These are phyloP conservation scores for Venturia oleaginea DNA, from an alignment of 2,329 filamentous ascomycete genomes.

Conservation along the genomic window DNA sequence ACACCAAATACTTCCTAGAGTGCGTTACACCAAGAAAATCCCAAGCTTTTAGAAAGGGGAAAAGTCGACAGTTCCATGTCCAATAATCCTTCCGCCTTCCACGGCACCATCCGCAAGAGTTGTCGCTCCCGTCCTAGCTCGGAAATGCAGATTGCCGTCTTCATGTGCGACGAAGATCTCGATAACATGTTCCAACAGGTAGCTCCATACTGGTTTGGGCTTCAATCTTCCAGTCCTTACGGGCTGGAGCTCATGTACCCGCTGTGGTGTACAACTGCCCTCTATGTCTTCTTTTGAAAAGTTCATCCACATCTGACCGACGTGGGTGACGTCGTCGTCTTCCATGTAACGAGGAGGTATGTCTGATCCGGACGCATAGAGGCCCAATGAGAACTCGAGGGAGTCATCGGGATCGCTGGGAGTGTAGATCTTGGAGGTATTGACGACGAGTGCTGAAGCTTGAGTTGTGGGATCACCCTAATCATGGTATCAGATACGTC, in stretches of 20 bases:
- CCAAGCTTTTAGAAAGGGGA: too few relatives aligned
- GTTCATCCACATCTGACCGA: slow-evolving; percentile 1
- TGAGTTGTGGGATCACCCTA: not conserved
- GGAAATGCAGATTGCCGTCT: slow-evolving; percentile 8
- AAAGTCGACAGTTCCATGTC: too few relatives aligned
- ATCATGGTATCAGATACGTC: too few relatives aligned
- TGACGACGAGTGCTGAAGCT: not conserved
- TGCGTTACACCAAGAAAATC: too few relatives aligned
- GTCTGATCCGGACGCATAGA: not conserved
- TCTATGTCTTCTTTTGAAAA: not conserved
- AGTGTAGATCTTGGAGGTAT: not conserved
- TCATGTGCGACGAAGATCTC: slow-evolving; percentile 4
- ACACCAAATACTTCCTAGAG: too few relatives aligned
- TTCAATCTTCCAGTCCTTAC: not conserved
- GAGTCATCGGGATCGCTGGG: too few relatives aligned
- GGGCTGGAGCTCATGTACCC: too few relatives aligned
- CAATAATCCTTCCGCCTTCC: too few relatives aligned
- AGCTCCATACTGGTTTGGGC: not conserved
- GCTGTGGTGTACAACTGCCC: too few relatives aligned
- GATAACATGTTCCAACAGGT: not conserved
- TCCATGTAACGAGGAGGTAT: not conserved
- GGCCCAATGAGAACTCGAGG: not conserved
- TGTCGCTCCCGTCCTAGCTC: not conserved
- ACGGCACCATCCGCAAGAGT: too few relatives aligned
- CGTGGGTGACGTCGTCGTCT: not conserved